Conservation (phyloP, 345 rosid genomes). For the Clausena lansium region DNA sequence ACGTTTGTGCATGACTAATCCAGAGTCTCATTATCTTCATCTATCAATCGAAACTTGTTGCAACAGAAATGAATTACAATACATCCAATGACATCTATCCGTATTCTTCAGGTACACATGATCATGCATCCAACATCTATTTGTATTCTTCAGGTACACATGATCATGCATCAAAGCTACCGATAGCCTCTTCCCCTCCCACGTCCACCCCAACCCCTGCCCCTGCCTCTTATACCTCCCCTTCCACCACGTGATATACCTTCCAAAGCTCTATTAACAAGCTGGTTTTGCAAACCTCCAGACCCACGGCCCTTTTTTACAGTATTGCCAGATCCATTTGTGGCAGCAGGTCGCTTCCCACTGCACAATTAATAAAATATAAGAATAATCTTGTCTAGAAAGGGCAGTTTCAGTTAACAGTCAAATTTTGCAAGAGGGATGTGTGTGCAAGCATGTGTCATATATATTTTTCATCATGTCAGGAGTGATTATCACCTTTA, state of each 20-base stretch:
- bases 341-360: conserved; percentile 68
- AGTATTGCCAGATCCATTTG: conserved; percentile 50
- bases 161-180: conserved; percentile 22
- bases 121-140: neutral
- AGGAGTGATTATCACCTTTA: neutral
- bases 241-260: conserved; percentile 82
- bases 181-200: conserved; percentile 62
- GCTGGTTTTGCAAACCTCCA: conserved; percentile 70
- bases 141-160: conserved; percentile 5
- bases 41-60: conserved; percentile 19
- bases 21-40: conserved; percentile 8
- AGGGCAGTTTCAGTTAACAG: neutral
- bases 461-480: neutral
- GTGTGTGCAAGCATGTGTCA: neutral
- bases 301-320: conserved; percentile 75
- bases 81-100: conserved; percentile 12
- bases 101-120: conserved; percentile 9
- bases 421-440: neutral
- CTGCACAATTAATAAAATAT: conserved; percentile 35
- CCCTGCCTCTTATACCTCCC: conserved; percentile 59
- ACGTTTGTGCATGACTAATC: conserved; percentile 16
- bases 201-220: conserved; percentile 56
- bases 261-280: conserved; percentile 83
- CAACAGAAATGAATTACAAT: conserved; percentile 11
- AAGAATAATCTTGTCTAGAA: neutral